phyloP scores from a whole-genome alignment of 306 rosid species.

The Lathyrus tuberosus region DNA sequence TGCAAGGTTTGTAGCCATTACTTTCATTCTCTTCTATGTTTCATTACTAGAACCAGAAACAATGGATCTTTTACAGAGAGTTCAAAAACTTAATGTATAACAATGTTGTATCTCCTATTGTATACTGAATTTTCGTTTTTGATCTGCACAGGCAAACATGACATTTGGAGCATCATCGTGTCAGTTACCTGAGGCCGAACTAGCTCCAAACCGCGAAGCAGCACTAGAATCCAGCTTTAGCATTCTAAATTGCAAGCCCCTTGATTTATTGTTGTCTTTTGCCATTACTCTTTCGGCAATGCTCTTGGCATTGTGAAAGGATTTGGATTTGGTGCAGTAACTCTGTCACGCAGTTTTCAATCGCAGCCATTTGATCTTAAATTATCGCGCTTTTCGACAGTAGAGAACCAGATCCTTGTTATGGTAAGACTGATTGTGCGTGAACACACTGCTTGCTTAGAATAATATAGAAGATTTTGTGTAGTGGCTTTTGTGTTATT shows the following conservation, averaged over 20 bases:
- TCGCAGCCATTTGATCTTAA: too few species aligned
- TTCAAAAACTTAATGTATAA: too few species aligned
- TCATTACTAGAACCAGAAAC: too few species aligned
- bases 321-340: neutral
- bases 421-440: neutral
- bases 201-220: conserved; percentile 30
- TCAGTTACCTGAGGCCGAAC: conserved; percentile 49
- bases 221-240: conserved; percentile 38
- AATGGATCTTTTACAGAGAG: too few species aligned
- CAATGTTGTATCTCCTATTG: neutral
- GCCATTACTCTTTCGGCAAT: conserved; percentile 33
- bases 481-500: neutral
- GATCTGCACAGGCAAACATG: conserved; percentile 58
- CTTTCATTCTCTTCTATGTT: neutral
- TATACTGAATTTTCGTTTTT: conserved; percentile 16
- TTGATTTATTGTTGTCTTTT: conserved; percentile 40
- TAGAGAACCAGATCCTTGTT: neutral
- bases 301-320: conserved; percentile 37
- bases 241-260: conserved; percentile 35
- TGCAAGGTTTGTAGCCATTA: conserved; percentile 61
- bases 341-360: neutral
- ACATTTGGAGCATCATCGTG: conserved; percentile 58
- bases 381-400: neutral
- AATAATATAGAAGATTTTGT: neutral
- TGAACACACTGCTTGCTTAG: neutral